Evolutionary conservation across 2,329 filamentous ascomycete species (phyloP).

Genomic region (Arachnomyces sp.): DNA sequence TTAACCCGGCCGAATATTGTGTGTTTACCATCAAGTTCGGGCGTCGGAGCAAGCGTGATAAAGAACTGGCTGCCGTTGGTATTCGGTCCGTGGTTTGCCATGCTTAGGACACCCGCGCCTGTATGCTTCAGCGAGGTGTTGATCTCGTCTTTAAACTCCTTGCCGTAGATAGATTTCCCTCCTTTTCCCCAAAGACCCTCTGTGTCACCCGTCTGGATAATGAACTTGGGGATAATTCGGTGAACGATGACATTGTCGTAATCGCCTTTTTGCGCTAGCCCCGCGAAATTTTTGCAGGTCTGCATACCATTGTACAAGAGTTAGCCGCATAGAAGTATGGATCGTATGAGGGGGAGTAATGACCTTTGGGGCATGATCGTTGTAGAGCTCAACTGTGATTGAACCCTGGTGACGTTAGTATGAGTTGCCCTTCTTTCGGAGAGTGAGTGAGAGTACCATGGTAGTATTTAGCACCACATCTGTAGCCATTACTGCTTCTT

Average conservation of each 20-base stretch:
- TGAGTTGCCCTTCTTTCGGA: neutral
- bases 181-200: constrained; percentile 90
- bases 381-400: constrained; percentile 85
- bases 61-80: constrained; percentile 97
- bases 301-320: constrained; percentile 23
- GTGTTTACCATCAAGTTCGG: constrained; percentile 95
- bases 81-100: constrained; percentile 90
- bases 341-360: constrained; percentile 5
- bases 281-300: constrained; percentile 80
- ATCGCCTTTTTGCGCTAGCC: constrained; percentile 73
- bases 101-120: constrained; percentile 84
- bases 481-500: constrained; percentile 53
- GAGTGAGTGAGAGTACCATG: constrained; percentile 50
- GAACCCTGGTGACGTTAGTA: constrained; percentile 51
- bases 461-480: constrained; percentile 75
- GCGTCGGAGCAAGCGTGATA: constrained; percentile 84
- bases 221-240: constrained; percentile 91
- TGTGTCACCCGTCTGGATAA: constrained; percentile 91
- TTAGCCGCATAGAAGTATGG: constrained; percentile 12
- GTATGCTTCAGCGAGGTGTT: constrained; percentile 71
- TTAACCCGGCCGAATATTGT: constrained; percentile 92
- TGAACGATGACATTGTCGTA: constrained; percentile 84
- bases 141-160: constrained; percentile 93
- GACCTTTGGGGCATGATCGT: constrained; percentile 68
- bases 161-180: constrained; percentile 81